Conservation (phyloP, 768 basidiomycete genomes). For the Dictyophora rubrovolvata region DNA sequence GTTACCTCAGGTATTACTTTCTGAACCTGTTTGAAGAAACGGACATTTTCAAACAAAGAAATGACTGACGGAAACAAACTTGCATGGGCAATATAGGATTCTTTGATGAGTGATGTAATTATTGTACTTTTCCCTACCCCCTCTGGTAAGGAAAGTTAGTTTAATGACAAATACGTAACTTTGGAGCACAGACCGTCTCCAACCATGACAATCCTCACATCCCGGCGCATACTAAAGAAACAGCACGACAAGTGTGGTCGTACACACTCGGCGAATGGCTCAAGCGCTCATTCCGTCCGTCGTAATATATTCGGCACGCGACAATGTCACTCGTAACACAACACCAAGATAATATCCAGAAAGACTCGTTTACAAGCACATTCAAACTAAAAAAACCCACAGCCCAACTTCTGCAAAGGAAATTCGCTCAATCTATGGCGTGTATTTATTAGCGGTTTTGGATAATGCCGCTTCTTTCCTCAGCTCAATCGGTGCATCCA, state of each 20-base stretch:
- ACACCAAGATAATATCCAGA: too few relatives aligned
- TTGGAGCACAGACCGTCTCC: constrained; percentile 64
- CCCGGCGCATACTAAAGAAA: constrained; percentile 60
- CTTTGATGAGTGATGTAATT: constrained; percentile 93
- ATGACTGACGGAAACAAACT: constrained; percentile 15
- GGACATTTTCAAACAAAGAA: background rate
- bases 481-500: constrained; percentile 62
- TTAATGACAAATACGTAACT: constrained; percentile 3
- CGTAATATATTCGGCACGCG: background rate
- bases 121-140: constrained; percentile 98
- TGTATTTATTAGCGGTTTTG: background rate
- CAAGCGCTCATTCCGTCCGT: background rate
- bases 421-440: background rate
- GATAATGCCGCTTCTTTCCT: constrained; percentile 16
- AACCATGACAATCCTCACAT: constrained; percentile 89
- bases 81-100: constrained; percentile 86
- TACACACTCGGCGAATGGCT: background rate
- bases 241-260: background rate
- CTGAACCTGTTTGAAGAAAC: constrained; percentile 55
- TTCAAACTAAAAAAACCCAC: too few relatives aligned
- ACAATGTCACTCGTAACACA: background rate
- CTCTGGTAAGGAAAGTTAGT: constrained; percentile 38
- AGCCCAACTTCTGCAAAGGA: background rate
- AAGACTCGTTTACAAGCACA: too few relatives aligned
- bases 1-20: constrained; percentile 95